Base-by-base conservation (phyloP, 345 rosid species). In the Kernera saxatilis region DNA sequence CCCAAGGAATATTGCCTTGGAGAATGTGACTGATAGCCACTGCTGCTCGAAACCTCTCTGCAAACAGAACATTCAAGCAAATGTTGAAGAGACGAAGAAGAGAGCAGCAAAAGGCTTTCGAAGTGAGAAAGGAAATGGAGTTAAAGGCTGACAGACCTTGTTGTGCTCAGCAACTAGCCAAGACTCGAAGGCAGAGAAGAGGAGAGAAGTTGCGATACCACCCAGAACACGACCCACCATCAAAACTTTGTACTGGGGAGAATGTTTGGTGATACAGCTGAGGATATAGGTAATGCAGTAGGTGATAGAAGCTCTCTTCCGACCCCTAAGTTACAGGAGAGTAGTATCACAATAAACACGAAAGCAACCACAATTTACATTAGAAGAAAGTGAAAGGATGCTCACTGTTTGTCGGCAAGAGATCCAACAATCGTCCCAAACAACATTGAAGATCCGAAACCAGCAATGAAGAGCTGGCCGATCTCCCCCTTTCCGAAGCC, bases 131-230 rank as follows among this genome's bases (percentile, higher is more conserved):
- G 19, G 19, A 39, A 19, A 21, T 29, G 39, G 37, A 39, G 32
- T 14, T 3, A 22, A 48, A 49, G 37, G 41, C 51, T 14, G 51
- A 84, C 51, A 0, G 19, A 45, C 92, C 92, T 87, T 87, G 65
- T 82, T 82, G 82, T 89, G 96, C 67, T 89, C 90, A 18, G 96
- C 96, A 41, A 87, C 89, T 26, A 89, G 92, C 96, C 96, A 89
- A 46, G 92, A 89, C 76, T 89, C 96, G 26, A 89, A 89, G 30
- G 96, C 87, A 26, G 92, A 89, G 45, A 85, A 87, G 32, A 89
- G 86, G 1, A 87, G 81, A 68, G 96, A 89, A 74, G 90, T 89
- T 6, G 92, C 92, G 56, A 89, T 79, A 67, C 92, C 92, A 45
- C 96, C 96, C 74, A 89, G 71, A 4, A 89, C 76, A 27, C 92